Percentiles rank a stretch among this genome's conserved stretches.
These are phyloP conservation scores for Amaranthus cruentus DNA, from an alignment of 148 eudicot genomes.

Conservation along the genomic window DNA sequence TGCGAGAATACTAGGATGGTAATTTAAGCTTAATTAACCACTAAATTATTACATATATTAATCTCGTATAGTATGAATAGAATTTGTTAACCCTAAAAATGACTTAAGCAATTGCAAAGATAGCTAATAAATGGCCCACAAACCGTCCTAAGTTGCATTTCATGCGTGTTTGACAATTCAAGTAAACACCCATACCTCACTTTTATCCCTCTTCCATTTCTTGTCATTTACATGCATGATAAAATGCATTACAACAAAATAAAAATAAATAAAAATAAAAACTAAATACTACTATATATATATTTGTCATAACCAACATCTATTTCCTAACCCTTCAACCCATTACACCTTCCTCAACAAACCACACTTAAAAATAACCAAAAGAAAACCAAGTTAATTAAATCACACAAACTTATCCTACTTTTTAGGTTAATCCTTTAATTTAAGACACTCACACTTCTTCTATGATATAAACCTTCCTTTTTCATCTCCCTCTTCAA, in stretches of 20 bases:
- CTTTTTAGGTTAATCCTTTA: slow-evolving; percentile 28
- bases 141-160: slow-evolving; percentile 15
- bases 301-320: slow-evolving; percentile 5
- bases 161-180: slow-evolving; percentile 25
- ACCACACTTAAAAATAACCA: slow-evolving; percentile 13
- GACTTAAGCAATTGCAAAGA: not conserved
- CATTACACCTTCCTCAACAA: slow-evolving; percentile 23
- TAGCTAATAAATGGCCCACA: slow-evolving; percentile 19
- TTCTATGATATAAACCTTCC: slow-evolving; percentile 9
- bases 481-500: slow-evolving; percentile 9
- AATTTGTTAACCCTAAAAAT: not conserved
- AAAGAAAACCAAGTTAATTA: not conserved
- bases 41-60: not conserved
- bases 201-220: not conserved
- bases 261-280: no score
- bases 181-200: not conserved
- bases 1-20: no score
- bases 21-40: not conserved
- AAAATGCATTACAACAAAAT: not conserved
- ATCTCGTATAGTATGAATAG: not conserved
- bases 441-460: slow-evolving; percentile 11
- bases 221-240: slow-evolving; percentile 7
- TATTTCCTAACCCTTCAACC: not conserved
- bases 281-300: not conserved
- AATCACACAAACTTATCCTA: slow-evolving; percentile 33